These are phyloP conservation scores for Penicillium coprophilum DNA, from an alignment of 495 filamentous ascomycete genomes.

Conservation along the genomic window DNA sequence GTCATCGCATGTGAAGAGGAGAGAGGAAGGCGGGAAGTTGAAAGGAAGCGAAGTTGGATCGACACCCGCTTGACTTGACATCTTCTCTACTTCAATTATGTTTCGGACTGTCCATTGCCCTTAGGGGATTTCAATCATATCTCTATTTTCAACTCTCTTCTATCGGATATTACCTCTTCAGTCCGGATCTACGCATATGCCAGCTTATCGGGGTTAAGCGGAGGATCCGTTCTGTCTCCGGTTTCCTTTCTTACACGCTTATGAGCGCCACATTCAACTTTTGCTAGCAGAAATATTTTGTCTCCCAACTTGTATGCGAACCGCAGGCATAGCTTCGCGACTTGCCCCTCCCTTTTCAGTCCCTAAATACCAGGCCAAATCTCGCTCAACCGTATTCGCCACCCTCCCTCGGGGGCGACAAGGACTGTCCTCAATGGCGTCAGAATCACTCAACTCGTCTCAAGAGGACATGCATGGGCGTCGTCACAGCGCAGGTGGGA, in stretches of 20 bases:
- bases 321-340: background rate
- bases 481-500: conserved; percentile 37
- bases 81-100: background rate
- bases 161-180: conserved; percentile 8
- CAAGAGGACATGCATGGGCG: conserved; percentile 31
- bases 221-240: conserved; percentile 28
- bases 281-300: conserved; percentile 15
- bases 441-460: conserved; percentile 39
- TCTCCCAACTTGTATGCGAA: conserved; percentile 3
- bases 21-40: conserved; percentile 20
- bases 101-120: conserved; percentile 12
- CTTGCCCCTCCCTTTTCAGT: conserved; percentile 16
- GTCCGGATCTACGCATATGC: conserved; percentile 14
- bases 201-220: conserved; percentile 30
- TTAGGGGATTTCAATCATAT: conserved; percentile 1
- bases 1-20: conserved; percentile 26
- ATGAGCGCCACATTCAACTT: conserved; percentile 20
- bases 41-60: conserved; percentile 16
- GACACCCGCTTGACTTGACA: conserved; percentile 9
- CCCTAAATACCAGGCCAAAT: conserved; percentile 24
- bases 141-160: conserved; percentile 6
- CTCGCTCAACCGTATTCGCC: conserved; percentile 21
- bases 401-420: conserved; percentile 16
- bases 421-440: conserved; percentile 41
- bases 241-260: conserved; percentile 11